A percentile compares a stretch with the other conserved stretches of the same genome.
Conservation (phyloP, 164 flowering plant species). For the Paratinospora sagittata region DNA sequence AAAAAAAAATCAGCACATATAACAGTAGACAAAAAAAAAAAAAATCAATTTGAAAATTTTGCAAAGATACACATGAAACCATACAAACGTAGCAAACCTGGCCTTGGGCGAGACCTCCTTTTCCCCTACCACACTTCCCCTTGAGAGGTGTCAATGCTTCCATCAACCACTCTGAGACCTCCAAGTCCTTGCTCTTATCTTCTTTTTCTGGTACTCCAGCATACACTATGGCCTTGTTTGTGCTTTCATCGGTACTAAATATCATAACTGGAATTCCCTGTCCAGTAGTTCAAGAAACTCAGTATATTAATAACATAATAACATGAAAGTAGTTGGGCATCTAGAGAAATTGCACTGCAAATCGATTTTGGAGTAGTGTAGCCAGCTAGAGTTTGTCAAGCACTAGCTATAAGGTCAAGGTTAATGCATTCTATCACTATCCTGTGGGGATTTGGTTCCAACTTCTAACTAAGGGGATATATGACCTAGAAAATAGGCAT, state of each 20-base stretch:
- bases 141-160: slow-evolving; percentile 67
- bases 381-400: not conserved
- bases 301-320: not conserved
- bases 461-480: not conserved
- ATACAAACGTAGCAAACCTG: slow-evolving; percentile 48
- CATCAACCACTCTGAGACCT: slow-evolving; percentile 76
- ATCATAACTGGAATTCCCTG: slow-evolving; percentile 84
- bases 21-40: not conserved
- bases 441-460: not conserved
- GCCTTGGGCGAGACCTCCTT: slow-evolving; percentile 81
- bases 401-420: not conserved
- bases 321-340: not conserved
- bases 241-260: slow-evolving; percentile 64
- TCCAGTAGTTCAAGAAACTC: slow-evolving; percentile 12
- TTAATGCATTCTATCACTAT: not conserved
- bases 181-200: slow-evolving; percentile 40
- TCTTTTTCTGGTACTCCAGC: slow-evolving; percentile 76
- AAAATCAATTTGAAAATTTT: not conserved
- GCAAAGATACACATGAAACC: not conserved
- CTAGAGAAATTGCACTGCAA: not conserved
- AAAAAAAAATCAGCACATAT: not conserved
- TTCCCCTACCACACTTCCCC: slow-evolving; percentile 84
- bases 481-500: not conserved
- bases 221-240: slow-evolving; percentile 83
- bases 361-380: not conserved